Evolutionary conservation across 768 basidiomycete genomes (phyloP).

Genomic region (Chlorophyllum brunneum): DNA sequence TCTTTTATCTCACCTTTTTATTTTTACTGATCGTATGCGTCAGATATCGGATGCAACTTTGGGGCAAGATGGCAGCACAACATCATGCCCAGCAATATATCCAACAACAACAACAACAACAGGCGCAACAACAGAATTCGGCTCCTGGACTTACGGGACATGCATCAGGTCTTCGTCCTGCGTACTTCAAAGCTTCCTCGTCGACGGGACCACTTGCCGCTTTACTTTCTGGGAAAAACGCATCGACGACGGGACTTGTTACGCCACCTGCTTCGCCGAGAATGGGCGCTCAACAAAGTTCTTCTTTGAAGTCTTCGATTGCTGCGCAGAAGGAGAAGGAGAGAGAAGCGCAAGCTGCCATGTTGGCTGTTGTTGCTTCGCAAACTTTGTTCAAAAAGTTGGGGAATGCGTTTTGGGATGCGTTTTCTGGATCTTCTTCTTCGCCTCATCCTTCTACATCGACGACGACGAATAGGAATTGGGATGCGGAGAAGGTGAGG

Average conservation of each 20-base stretch:
- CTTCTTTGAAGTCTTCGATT: background rate
- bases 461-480: constrained; percentile 17
- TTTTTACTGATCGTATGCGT: constrained; percentile 11
- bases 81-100: constrained; percentile 42
- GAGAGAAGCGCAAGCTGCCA: constrained; percentile 36
- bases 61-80: constrained; percentile 86
- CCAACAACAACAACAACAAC: constrained; percentile 19
- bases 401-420: constrained; percentile 83
- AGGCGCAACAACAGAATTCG: too few species aligned
- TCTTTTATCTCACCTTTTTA: constrained; percentile 9
- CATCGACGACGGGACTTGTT: background rate
- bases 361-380: constrained; percentile 71
- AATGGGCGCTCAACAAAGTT: background rate
- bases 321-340: constrained; percentile 30
- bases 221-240: constrained; percentile 11
- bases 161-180: constrained; percentile 11
- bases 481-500: constrained; percentile 77
- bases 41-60: constrained; percentile 85
- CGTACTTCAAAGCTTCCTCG: constrained; percentile 9
- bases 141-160: constrained; percentile 18
- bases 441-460: constrained; percentile 21
- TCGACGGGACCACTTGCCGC: constrained; percentile 1
- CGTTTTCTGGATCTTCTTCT: constrained; percentile 58
- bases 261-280: constrained; percentile 6
- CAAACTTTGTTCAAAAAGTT: constrained; percentile 73